Base-by-base conservation (phyloP, 1,284 basidiomycete genomes). In the Ustilago shanxiensis region DNA sequence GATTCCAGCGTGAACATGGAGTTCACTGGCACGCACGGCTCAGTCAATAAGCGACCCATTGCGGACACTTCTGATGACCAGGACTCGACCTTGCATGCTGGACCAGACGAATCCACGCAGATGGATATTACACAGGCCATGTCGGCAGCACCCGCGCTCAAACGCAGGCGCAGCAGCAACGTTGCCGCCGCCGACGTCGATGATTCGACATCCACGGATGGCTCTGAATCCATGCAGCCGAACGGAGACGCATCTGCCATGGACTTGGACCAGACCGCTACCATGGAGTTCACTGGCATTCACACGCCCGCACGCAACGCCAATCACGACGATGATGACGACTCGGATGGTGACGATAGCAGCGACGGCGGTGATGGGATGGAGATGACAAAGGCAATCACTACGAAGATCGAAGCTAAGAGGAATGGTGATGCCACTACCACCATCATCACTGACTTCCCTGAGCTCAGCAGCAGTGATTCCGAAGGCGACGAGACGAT, bases 231-330 rank as follows among this genome's bases (percentile, higher is more conserved):
- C 24, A 9, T n/a, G 26, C 24, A 26, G 22, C 22, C 14, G 47
- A 16, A 16, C 13, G 47, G 47, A 41, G 66, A 66, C 47, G 37
- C 51, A 4, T 63, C 67, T 16, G 56, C n/a, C 53, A 68, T 65
- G 68, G 65, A 67, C 31, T 13, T 76, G 47, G 74, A 72, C 37
- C 51, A 68, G 49, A 66, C 65, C 14, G 63, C 61, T n/a, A 72
- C 66, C 45, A 80, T 80, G 79, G 77, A 80, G 39, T 66, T 81
- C 31, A 79, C 78, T 18, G 61, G 58, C 33, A 51, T 69, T 35
- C 69, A 70, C 39, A 57, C 70, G 18, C 60, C 59, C 22, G 45
- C 58, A 24, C 22, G 26, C 22, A 49, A 28, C 7, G 47, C n/a
- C 13, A 45, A 45, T 16, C n/a, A 45, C 3, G 37, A 39, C 3